Evolutionary conservation across 257 asterid species (phyloP).

Genomic region (Coffea eugenioides): DNA sequence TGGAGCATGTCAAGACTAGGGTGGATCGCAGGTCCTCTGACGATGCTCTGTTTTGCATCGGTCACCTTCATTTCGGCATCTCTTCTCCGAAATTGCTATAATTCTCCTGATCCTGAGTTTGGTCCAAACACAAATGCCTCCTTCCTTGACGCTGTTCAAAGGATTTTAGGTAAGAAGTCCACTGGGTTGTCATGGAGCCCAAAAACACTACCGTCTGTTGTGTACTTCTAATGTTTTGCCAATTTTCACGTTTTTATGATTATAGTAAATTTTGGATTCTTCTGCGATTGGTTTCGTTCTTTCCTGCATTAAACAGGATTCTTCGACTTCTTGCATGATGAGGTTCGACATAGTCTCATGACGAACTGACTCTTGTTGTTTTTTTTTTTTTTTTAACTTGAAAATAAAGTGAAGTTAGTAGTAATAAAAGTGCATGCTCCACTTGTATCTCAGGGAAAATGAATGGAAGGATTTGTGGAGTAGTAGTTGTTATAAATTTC

Average conservation of each 20-base stretch:
- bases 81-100: constrained; percentile 56
- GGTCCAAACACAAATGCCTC: constrained; percentile 48
- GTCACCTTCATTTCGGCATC: constrained; percentile 42
- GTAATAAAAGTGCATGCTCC: background rate
- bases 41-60: constrained; percentile 50
- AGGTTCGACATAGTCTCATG: background rate
- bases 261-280: background rate
- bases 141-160: constrained; percentile 49
- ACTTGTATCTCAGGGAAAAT: constrained; percentile 44
- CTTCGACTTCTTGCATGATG: background rate
- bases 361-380: background rate
- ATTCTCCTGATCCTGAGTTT: constrained; percentile 40
- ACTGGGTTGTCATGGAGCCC: background rate
- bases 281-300: background rate
- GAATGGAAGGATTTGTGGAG: constrained; percentile 47
- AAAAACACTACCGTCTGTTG: background rate
- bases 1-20: constrained; percentile 79
- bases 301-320: background rate
- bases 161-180: constrained; percentile 46
- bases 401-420: background rate
- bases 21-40: constrained; percentile 74
- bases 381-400: background rate
- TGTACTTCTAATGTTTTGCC: background rate
- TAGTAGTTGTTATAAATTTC: constrained; percentile 39
- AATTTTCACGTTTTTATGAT: background rate